These are phyloP conservation scores for Lactarius evosmus DNA, from an alignment of 768 basidiomycete species.

Conservation along the genomic window DNA sequence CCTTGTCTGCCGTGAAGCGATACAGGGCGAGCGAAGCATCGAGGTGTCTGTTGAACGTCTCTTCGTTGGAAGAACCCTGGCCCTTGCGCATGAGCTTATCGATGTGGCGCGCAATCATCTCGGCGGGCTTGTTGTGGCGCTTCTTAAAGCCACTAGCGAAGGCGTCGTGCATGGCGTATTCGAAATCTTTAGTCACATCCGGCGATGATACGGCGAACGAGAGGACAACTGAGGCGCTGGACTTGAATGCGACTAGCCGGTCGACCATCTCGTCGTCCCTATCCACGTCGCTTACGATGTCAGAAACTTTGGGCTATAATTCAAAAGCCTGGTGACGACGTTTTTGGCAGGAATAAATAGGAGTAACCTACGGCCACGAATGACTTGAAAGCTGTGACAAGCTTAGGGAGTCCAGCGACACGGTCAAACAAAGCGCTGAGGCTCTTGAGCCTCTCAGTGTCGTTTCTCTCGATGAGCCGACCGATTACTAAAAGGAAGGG, in stretches of 20 bases:
- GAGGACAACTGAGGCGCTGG: conserved; percentile 51
- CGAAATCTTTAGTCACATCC: conserved; percentile 44
- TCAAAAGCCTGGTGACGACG: background rate
- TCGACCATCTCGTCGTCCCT: conserved; percentile 78
- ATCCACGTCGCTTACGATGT: conserved; percentile 60
- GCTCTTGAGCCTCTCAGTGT: conserved; percentile 42
- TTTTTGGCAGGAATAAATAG: background rate
- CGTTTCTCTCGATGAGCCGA: conserved; percentile 47
- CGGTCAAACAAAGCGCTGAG: conserved; percentile 64
- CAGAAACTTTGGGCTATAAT: conserved; percentile 50
- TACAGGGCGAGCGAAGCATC: conserved; percentile 72
- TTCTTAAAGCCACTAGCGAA: conserved; percentile 73
- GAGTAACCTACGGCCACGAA: conserved; percentile 51
- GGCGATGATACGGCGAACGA: conserved; percentile 48
- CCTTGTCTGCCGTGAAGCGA: conserved; percentile 86
- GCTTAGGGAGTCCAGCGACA: conserved; percentile 49
- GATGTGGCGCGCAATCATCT: conserved; percentile 89
- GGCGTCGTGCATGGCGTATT: conserved; percentile 66
- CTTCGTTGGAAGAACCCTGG: conserved; percentile 64
- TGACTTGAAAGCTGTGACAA: conserved; percentile 59
- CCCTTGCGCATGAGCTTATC: conserved; percentile 87
- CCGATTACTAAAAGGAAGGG: conserved; percentile 45
- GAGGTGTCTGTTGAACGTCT: conserved; percentile 58
- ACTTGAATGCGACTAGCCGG: conserved; percentile 64
- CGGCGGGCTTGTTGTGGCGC: conserved; percentile 79